These are phyloP conservation scores for Dipodascopsis tothii DNA, from an alignment of 805 yeast genomes.

Conservation along the genomic window DNA sequence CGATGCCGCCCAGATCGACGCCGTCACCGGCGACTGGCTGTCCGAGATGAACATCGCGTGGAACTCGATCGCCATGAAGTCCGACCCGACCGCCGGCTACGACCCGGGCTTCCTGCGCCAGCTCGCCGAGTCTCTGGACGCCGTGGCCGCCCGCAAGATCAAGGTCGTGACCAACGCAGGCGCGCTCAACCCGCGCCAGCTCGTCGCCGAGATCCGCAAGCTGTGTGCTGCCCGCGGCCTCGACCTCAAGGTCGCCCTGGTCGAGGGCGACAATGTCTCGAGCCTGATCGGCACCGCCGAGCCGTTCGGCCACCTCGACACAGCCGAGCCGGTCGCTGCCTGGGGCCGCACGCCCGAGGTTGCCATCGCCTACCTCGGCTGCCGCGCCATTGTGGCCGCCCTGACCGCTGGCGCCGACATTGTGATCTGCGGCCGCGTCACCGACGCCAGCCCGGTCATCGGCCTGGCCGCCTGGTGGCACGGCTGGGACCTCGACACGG, in stretches of 20 bases:
- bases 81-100: conserved; percentile 9
- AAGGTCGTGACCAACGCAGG: conserved; percentile 26
- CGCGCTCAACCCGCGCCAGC: conserved; percentile 23
- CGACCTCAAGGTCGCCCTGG: conserved; percentile 23
- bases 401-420: conserved; percentile 24
- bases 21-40: conserved; percentile 20
- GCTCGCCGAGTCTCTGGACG: conserved; percentile 1
- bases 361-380: conserved; percentile 24
- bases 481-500: conserved; percentile 16
- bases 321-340: conserved; percentile 12
- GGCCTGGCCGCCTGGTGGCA: conserved; percentile 26
- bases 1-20: conserved; percentile 16
- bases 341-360: conserved; percentile 9
- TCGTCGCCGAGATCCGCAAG: conserved; percentile 15
- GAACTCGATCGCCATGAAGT: conserved; percentile 6
- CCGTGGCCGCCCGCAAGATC: conserved; percentile 9
- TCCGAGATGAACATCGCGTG: conserved; percentile 19
- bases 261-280: conserved; percentile 22
- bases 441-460: conserved; percentile 26
- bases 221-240: conserved; percentile 7
- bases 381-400: conserved; percentile 23
- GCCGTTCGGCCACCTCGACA: conserved; percentile 7
- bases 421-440: conserved; percentile 24
- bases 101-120: conserved; percentile 8
- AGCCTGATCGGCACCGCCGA: conserved; percentile 6